These are phyloP conservation scores for Mucor plumbeus DNA, from an alignment of 371 early-diverging fungal genomes.

Conservation along the genomic window DNA sequence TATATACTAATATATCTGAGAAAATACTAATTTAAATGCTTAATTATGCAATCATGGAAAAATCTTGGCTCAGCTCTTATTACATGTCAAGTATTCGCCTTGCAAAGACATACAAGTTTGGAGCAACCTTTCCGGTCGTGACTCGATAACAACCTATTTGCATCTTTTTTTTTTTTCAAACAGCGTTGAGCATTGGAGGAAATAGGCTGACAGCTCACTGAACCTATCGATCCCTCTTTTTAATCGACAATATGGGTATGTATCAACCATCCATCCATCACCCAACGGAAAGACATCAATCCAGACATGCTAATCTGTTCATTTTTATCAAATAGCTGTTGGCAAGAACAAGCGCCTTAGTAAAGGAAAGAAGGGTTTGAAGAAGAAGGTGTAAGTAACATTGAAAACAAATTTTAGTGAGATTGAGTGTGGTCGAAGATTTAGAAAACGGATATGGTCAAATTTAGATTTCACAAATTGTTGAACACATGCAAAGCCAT, in stretches of 20 bases:
- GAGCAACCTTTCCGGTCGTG: not conserved
- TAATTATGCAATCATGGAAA: not conserved
- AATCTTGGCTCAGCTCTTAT: not conserved
- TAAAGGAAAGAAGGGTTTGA: constrained; percentile 96
- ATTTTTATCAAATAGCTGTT: constrained; percentile 63
- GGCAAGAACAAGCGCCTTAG: constrained; percentile 97
- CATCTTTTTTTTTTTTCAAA: constrained; percentile 12
- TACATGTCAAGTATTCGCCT: not conserved
- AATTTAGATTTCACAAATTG: not conserved
- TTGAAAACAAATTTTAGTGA: not conserved
- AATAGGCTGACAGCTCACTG: constrained; percentile 13
- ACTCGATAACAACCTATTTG: not conserved
- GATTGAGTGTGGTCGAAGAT: not conserved
- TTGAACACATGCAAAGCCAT: too few relatives aligned
- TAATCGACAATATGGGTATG: constrained; percentile 33
- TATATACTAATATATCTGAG: not conserved
- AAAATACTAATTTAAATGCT: not conserved
- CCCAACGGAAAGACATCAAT: not conserved
- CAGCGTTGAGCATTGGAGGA: constrained; percentile 1
- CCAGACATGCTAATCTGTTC: not conserved
- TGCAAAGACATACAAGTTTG: not conserved
- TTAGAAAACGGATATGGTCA: not conserved
- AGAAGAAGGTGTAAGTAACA: constrained; percentile 93
- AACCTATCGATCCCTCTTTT: constrained; percentile 31
- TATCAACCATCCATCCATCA: constrained; percentile 23